Percentiles rank a stretch among this genome's conserved stretches.
phyloP scores from a whole-genome alignment of 768 basidiomycete species.

The Pleurotus citrinopileatus region DNA sequence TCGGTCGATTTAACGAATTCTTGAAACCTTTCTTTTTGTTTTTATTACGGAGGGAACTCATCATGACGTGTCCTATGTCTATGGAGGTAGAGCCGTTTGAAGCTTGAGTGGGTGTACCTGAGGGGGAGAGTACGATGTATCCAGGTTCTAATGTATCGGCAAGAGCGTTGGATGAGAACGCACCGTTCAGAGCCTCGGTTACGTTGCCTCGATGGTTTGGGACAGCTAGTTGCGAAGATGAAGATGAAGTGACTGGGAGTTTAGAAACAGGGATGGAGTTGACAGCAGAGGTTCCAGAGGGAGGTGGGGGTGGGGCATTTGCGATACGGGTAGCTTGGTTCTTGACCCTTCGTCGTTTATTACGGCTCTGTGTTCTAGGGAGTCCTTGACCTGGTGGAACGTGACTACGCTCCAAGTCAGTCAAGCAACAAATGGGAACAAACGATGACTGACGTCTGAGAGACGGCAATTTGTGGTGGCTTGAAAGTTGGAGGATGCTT shows the following conservation, averaged over 20 bases:
- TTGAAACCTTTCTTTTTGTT: constrained; percentile 74
- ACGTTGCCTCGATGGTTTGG: constrained; percentile 12
- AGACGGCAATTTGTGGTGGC: neutral
- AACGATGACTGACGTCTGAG: neutral
- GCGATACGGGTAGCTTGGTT: constrained; percentile 25
- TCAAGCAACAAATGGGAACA: neutral
- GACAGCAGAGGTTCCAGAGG: constrained; percentile 31
- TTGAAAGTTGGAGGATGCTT: neutral
- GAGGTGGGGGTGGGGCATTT: constrained; percentile 16
- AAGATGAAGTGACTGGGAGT: neutral
- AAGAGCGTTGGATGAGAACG: constrained; percentile 9
- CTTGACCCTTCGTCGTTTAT: constrained; percentile 53
- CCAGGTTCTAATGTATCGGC: constrained; percentile 2
- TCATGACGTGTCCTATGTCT: constrained; percentile 25
- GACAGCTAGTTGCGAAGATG: neutral
- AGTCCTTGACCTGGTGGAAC: constrained; percentile 65
- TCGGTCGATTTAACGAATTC: constrained; percentile 38
- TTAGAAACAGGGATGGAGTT: constrained; percentile 46
- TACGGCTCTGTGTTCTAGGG: constrained; percentile 52
- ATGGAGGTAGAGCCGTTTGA: constrained; percentile 9
- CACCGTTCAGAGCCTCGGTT: constrained; percentile 11
- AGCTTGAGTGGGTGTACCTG: neutral
- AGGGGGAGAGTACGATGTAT: neutral
- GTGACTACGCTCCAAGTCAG: constrained; percentile 1
- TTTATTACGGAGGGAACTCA: constrained; percentile 65